phyloP scores from a whole-genome alignment of 139 green algal species.

The Coccomyxa sp. region DNA sequence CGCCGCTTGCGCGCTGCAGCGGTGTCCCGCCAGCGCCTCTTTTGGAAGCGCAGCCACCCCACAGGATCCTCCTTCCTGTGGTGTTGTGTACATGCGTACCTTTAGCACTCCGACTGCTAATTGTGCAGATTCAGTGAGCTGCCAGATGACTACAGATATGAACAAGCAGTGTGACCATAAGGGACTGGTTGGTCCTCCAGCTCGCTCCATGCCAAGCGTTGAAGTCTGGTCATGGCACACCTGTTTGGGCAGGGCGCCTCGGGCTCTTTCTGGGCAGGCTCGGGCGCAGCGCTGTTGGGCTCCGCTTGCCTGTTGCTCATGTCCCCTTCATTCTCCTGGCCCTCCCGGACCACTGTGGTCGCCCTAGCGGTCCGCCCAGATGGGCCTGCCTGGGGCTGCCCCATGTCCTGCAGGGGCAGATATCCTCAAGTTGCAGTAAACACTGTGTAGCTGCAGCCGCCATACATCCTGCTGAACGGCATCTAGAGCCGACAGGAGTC shows the following conservation, averaged over 20 bases:
- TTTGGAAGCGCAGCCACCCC: conserved; percentile 77
- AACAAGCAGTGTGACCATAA: too few species aligned
- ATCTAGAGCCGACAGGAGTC: too few species aligned
- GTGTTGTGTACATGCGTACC: too few species aligned
- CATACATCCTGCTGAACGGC: too few species aligned
- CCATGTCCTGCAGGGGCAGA: conserved; percentile 30
- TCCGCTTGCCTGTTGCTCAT: conserved; percentile 8
- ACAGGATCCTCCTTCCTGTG: conserved; percentile 54
- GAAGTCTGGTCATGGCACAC: too few species aligned
- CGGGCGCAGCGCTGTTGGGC: background rate
- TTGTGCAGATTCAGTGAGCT: background rate
- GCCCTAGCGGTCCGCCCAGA: background rate
- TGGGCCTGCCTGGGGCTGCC: background rate
- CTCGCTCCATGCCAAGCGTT: too few species aligned
- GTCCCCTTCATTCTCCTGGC: conserved; percentile 21
- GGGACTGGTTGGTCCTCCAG: too few species aligned
- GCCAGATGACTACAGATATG: too few species aligned
- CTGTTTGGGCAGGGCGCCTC: conserved; percentile 20
- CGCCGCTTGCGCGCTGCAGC: conserved; percentile 45
- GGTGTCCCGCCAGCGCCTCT: conserved; percentile 60
- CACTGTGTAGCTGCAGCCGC: background rate
- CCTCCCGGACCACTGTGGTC: background rate
- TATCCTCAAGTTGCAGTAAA: too few species aligned
- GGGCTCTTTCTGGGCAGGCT: conserved; percentile 5
- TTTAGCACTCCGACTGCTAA: background rate